Evolutionary conservation across 495 filamentous ascomycete genomes (phyloP).

Genomic region (Diplogelasinospora grovesii): DNA sequence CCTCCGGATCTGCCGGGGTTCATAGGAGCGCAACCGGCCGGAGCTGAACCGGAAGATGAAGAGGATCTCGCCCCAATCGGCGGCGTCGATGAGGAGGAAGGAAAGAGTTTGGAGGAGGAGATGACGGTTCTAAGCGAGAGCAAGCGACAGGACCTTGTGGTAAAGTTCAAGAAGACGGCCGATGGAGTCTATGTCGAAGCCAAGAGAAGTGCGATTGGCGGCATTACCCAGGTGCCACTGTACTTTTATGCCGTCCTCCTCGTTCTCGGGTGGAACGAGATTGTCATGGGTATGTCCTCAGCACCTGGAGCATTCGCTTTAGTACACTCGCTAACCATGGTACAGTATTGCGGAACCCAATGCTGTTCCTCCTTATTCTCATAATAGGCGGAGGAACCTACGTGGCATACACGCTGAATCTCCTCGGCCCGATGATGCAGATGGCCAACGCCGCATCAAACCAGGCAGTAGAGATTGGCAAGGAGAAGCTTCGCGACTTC

Average conservation of each 20-base stretch:
- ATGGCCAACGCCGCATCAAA: conserved; percentile 84
- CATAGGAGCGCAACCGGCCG: conserved; percentile 72
- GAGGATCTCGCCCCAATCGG: conserved; percentile 83
- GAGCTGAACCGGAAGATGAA: conserved; percentile 74
- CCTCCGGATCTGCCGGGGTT: conserved; percentile 77
- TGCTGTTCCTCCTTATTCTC: conserved; percentile 85
- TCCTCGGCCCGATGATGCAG: conserved; percentile 91
- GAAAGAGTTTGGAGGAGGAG: conserved; percentile 89
- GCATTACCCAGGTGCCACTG: conserved; percentile 86
- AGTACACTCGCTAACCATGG: too few relatives aligned
- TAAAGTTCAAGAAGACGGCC: conserved; percentile 95
- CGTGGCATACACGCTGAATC: conserved; percentile 83
- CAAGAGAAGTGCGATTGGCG: conserved; percentile 91
- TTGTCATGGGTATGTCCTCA: conserved; percentile 68
- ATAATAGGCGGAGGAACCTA: conserved; percentile 70
- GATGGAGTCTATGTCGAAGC: conserved; percentile 97
- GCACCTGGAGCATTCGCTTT: background rate
- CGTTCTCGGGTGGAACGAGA: conserved; percentile 95
- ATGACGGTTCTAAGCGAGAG: conserved; percentile 86
- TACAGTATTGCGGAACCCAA: conserved; percentile 81
- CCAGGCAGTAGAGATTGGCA: conserved; percentile 83
- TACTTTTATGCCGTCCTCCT: conserved; percentile 90
- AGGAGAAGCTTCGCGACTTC: conserved; percentile 81
- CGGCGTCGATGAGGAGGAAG: conserved; percentile 85
- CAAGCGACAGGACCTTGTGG: conserved; percentile 80